Evolutionary conservation across 2,329 filamentous ascomycete genomes (phyloP), one percentile per base, ranked within the genome.

Genomic region (Fusarium sp.): DNA sequence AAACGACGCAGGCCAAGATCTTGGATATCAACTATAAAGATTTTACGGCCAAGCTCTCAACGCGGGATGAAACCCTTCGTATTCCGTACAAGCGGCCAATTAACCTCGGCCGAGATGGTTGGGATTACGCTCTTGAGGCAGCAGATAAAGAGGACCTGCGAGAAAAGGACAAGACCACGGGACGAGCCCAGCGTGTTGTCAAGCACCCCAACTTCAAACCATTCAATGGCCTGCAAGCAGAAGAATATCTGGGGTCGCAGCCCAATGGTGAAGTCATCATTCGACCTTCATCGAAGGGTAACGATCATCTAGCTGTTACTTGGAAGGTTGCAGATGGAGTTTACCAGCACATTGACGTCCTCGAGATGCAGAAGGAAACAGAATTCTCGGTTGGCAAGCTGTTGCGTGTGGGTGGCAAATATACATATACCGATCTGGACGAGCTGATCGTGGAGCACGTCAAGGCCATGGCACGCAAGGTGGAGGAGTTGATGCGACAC

Each of bases 241-340:
- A 98, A 81, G 94, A 98, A 80, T 98, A 92, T 80, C 88, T 99
- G 35, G 94, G 94, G 44, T 93, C 92, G 17, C 93, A 97, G 80
- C 89, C 92, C 55, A 87, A 91, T 10, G 96, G 96, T 52, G 96
- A 98, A 80, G 92, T 97, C 60, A 94, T 99, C 67, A 98, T 99
- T 77, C 92, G 96, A 46, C 95, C 96, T 6, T 98, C 94, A 2
- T 97, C 94, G 32, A 97, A 97, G 81, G 96, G 96, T 46, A 92
- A 94, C 64, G 96, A 99, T 80, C 96, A 99, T 83, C 86, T 99
- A 60, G 94, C 95, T 11, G 90, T 99, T 49, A 99, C 96, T 1
- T 99, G 96, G 96, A 99, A 99, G 85, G 95, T 99, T 17, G 92
- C 94, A 3, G 94, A 98, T 79, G 92, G 92, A 65, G 91, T 98